phyloP scores from a whole-genome alignment of 805 yeast species.

The Candida fluviatilis region DNA sequence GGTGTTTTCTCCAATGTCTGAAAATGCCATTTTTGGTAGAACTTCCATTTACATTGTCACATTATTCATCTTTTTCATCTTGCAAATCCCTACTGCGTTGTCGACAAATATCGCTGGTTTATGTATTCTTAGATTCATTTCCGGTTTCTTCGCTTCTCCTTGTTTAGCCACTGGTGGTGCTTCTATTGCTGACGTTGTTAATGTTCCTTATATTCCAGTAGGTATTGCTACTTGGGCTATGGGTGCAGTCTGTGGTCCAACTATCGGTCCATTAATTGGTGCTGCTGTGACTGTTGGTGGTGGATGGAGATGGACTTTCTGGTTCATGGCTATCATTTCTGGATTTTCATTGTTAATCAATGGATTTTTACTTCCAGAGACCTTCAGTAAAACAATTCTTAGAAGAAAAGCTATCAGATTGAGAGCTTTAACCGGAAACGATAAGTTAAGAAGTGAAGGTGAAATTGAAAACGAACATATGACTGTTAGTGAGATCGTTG shows the following conservation, averaged over 20 bases:
- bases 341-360: conserved; percentile 35
- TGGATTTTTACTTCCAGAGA: conserved; percentile 44
- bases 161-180: conserved; percentile 57
- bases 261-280: conserved; percentile 55
- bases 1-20: conserved; percentile 55
- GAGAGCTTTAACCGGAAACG: conserved; percentile 44
- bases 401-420: conserved; percentile 45
- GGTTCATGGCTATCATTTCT: conserved; percentile 44
- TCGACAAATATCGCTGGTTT: conserved; percentile 46
- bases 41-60: conserved; percentile 45
- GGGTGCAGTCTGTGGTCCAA: conserved; percentile 52
- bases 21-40: conserved; percentile 49
- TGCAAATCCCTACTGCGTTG: conserved; percentile 55
- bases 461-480: conserved; percentile 26
- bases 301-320: conserved; percentile 51
- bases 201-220: conserved; percentile 38
- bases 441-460: conserved; percentile 38
- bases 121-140: conserved; percentile 46
- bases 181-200: conserved; percentile 45
- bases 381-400: conserved; percentile 41
- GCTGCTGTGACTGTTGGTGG: conserved; percentile 41
- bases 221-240: conserved; percentile 50
- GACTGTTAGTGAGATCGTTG: conserved; percentile 14
- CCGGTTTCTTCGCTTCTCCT: conserved; percentile 54
- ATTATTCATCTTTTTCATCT: conserved; percentile 40